Conservation (phyloP, 225 moss, liverwort and hornwort species). For the Physcomitrium patens region DNA sequence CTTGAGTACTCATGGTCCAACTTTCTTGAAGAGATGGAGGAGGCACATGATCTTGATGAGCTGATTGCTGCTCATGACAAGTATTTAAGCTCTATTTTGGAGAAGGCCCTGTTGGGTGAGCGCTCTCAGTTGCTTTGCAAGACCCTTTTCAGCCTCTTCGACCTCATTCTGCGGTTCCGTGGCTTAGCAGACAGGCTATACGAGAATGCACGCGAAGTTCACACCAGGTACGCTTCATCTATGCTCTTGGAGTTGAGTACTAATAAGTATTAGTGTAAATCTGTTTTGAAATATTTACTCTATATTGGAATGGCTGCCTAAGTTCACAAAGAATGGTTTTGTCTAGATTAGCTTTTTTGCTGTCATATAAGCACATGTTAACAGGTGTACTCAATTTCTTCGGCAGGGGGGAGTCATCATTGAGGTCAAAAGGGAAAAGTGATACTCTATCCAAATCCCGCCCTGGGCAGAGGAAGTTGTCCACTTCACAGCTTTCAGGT, state of each 20-base stretch:
- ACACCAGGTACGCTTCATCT: slow-evolving; percentile 66
- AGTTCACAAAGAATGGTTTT: not conserved
- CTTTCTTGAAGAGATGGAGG: slow-evolving; percentile 98
- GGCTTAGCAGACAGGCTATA: slow-evolving; percentile 95
- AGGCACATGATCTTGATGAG: slow-evolving; percentile 93
- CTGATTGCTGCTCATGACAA: slow-evolving; percentile 96
- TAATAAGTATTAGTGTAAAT: not conserved
- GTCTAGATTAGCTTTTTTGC: not conserved
- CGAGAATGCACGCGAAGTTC: slow-evolving; percentile 94
- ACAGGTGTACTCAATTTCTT: not conserved
- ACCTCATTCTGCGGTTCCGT: slow-evolving; percentile 94
- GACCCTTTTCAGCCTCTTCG: slow-evolving; percentile 92
- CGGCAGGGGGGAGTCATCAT: slow-evolving; percentile 68
- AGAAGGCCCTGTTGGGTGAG: slow-evolving; percentile 93
- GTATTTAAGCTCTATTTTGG: slow-evolving; percentile 92
- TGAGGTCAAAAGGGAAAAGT: slow-evolving; percentile 63
- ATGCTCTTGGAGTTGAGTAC: slow-evolving; percentile 10
- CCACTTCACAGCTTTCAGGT: slow-evolving; percentile 72
- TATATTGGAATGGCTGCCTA: not conserved
- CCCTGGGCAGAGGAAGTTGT: slow-evolving; percentile 53
- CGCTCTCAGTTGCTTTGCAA: slow-evolving; percentile 97
- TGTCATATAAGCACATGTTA: not conserved
- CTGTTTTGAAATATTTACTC: not conserved
- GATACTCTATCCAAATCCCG: slow-evolving; percentile 50
- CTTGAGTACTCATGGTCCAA: slow-evolving; percentile 99